Conservation (phyloP, 2,329 filamentous ascomycete genomes). For the Fusarium fujikuroi region DNA sequence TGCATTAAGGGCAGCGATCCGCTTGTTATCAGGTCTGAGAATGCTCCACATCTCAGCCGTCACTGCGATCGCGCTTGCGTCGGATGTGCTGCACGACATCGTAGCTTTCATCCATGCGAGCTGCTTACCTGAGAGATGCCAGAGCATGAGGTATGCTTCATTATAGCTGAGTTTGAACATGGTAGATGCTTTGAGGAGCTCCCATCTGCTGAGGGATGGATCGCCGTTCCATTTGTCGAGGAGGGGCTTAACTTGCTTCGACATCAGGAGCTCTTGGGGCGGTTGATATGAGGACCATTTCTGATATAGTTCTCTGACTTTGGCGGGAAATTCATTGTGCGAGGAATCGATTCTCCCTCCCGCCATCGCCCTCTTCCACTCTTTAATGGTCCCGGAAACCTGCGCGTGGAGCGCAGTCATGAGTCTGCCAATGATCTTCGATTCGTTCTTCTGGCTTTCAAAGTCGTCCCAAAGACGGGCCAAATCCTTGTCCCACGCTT, state of each 20-base stretch:
- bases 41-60: conserved; percentile 51
- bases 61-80: conserved; percentile 46
- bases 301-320: conserved; percentile 51
- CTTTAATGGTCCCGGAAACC: conserved; percentile 43
- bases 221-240: conserved; percentile 44
- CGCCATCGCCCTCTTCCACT: conserved; percentile 50
- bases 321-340: conserved; percentile 39
- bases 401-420: conserved; percentile 49
- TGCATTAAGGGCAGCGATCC: conserved; percentile 38
- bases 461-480: conserved; percentile 48
- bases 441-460: conserved; percentile 45
- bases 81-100: conserved; percentile 24
- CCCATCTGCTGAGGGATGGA: conserved; percentile 54
- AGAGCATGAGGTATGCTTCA: conserved; percentile 50
- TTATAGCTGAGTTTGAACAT: conserved; percentile 51
- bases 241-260: conserved; percentile 43
- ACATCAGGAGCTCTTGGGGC: conserved; percentile 31
- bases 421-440: conserved; percentile 46
- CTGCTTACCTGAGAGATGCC: conserved; percentile 61
- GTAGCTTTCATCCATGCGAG: conserved; percentile 59
- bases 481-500: conserved; percentile 54
- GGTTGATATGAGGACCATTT: conserved; percentile 57
- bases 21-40: conserved; percentile 51
- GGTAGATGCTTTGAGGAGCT: conserved; percentile 61
- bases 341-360: conserved; percentile 43